Evolutionary conservation across 768 basidiomycete species (phyloP).

Genomic region (Lentinula sp.): DNA sequence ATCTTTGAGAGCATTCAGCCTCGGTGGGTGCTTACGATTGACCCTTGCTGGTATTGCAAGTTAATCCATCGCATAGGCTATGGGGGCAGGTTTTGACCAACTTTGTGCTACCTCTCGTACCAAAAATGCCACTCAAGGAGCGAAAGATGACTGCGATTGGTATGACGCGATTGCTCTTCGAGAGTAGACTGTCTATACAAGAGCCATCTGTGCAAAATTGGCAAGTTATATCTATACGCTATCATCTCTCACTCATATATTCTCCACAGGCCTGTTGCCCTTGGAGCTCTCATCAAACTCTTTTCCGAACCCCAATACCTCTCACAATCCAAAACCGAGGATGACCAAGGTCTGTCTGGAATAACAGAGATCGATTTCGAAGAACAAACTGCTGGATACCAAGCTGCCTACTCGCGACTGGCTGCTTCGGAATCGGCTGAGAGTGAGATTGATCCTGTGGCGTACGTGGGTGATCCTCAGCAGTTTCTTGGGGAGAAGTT

Average conservation of each 20-base stretch:
- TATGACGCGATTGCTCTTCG: slow-evolving; percentile 69
- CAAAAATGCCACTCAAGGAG: slow-evolving; percentile 77
- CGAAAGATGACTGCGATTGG: slow-evolving; percentile 83
- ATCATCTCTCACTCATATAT: background rate
- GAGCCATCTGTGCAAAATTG: slow-evolving; percentile 60
- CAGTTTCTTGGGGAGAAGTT: slow-evolving; percentile 46
- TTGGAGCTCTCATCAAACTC: slow-evolving; percentile 68
- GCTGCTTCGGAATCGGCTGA: slow-evolving; percentile 67
- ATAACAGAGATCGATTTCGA: slow-evolving; percentile 81
- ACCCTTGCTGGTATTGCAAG: background rate
- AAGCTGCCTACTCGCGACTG: slow-evolving; percentile 88
- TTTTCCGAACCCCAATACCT: slow-evolving; percentile 76
- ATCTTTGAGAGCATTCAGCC: slow-evolving; percentile 81
- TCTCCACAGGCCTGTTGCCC: slow-evolving; percentile 53
- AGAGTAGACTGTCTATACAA: slow-evolving; percentile 64
- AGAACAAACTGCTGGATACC: slow-evolving; percentile 87
- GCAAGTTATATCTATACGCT: slow-evolving; percentile 27
- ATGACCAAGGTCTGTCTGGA: slow-evolving; percentile 37
- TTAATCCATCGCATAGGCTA: slow-evolving; percentile 29
- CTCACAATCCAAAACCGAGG: slow-evolving; percentile 23
- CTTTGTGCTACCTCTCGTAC: slow-evolving; percentile 74
- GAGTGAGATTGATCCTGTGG: slow-evolving; percentile 45
- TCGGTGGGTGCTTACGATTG: slow-evolving; percentile 43
- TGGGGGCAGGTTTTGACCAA: slow-evolving; percentile 76
- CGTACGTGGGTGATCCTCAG: slow-evolving; percentile 50